These are phyloP conservation scores for Hypoxylon sp. DNA, from an alignment of 2,329 filamentous ascomycete genomes.

Conservation along the genomic window DNA sequence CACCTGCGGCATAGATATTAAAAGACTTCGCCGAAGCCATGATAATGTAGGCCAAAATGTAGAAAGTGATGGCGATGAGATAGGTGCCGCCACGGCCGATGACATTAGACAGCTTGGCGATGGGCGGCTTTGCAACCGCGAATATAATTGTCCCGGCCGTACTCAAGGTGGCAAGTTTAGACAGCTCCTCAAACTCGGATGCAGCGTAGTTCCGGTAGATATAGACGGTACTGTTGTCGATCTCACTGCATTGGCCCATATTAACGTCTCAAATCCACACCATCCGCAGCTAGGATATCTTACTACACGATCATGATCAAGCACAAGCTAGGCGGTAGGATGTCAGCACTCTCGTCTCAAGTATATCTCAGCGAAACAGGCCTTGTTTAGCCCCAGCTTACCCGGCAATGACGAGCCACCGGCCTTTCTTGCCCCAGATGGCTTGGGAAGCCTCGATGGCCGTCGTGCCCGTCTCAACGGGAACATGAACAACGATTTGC, in stretches of 20 bases:
- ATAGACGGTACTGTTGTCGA: constrained; percentile 48
- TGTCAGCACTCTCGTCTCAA: constrained; percentile 13
- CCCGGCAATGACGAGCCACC: constrained; percentile 44
- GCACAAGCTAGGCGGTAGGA: constrained; percentile 31
- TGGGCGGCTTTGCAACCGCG: constrained; percentile 71
- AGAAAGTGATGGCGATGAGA: constrained; percentile 66
- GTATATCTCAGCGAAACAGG: neutral
- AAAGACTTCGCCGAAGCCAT: constrained; percentile 69
- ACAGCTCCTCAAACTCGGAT: constrained; percentile 53
- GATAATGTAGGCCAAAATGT: constrained; percentile 70
- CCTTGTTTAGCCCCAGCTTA: constrained; percentile 14
- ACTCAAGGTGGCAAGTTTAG: constrained; percentile 50
- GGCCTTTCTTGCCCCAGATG: constrained; percentile 44
- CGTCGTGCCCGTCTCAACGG: constrained; percentile 37
- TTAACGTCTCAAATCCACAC: constrained; percentile 8
- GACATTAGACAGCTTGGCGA: constrained; percentile 73
- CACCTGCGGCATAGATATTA: constrained; percentile 65
- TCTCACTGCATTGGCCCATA: constrained; percentile 29
- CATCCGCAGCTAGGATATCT: constrained; percentile 4
- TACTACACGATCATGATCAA: constrained; percentile 49
- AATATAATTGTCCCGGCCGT: constrained; percentile 58
- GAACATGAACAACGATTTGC: constrained; percentile 5
- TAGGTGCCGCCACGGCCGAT: constrained; percentile 75
- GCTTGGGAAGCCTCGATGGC: constrained; percentile 42
- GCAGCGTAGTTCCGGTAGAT: constrained; percentile 54